Evolutionary conservation across 164 flowering plant species (phyloP), one percentile per base, ranked within the genome.

Genomic region (Umbellularia californica): DNA sequence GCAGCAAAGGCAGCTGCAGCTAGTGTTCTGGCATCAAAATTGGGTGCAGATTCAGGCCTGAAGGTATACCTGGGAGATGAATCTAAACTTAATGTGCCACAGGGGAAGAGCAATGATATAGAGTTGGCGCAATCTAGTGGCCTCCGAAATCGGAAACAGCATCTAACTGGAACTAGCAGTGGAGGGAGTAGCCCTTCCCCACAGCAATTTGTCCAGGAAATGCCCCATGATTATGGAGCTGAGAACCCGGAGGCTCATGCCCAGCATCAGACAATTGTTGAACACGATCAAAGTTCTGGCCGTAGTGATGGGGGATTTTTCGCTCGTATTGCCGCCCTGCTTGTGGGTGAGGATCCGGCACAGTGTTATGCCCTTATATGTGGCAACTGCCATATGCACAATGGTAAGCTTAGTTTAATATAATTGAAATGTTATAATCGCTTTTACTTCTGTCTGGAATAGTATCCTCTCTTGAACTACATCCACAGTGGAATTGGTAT

Each of bases 1-100:
- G 95, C 97, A 65, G 98, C 98, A 64, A 93, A 91, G 81, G 99
- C 99, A 74, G 98, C 98, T 62, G 99, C 98, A 72, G 98, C 99
- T 20, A 77, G 89, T 78, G 88, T 93, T 58, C 82, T 95, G 82
- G 99, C 97, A 52, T 92, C 97, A 13, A 93, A 93, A 79, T 82
- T 93, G 73, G 98, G 98, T 71, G 89, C 95, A 69, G 99, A 93
- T 77, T 90, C 99, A 19, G 99, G 99, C 50, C 80, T 95, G 85
- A 93, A 87, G 79, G 87, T 95, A 65, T 79, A 64, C 73, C 35
- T 92, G 28, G 94, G 83, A 67, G 97, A 91, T 70, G 95, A 93
- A 64, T 47, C 84, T 28, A 76, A 76, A 20, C 72, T 62, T 23
- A 75, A 80, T 65, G 72, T 76, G 15, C 68, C 90, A 52, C 50